These are phyloP conservation scores for Gossypium australe DNA, from an alignment of 345 rosid genomes.

Conservation along the genomic window DNA sequence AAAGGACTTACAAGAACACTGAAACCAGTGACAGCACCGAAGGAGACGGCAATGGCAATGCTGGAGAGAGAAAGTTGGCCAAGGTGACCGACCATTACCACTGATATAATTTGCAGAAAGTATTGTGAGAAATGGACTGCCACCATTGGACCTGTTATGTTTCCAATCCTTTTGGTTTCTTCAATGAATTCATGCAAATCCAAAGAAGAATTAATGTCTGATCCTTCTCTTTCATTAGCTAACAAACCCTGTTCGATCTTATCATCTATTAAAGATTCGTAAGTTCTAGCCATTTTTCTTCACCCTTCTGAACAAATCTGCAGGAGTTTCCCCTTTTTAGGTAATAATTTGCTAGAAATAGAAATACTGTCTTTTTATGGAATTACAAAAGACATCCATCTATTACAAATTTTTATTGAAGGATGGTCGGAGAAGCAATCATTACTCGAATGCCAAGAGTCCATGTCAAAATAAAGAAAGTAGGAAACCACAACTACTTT, in stretches of 20 bases:
- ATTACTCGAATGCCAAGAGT: too few species aligned
- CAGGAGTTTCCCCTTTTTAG: neutral
- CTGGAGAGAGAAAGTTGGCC: conserved; percentile 68
- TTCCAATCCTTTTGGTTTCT: conserved; percentile 48
- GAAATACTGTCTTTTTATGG: neutral
- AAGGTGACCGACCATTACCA: conserved; percentile 83
- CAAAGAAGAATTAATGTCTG: neutral
- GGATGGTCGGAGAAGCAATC: too few species aligned
- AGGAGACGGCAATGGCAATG: conserved; percentile 71
- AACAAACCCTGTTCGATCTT: conserved; percentile 29
- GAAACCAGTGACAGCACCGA: conserved; percentile 66
- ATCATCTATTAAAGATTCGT: neutral
- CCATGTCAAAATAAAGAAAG: too few species aligned
- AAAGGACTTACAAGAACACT: conserved; percentile 54
- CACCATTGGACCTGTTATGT: conserved; percentile 66
- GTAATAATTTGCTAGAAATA: neutral
- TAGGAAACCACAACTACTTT: too few species aligned
- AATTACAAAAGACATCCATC: neutral
- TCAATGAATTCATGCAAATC: conserved; percentile 14
- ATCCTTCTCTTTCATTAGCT: conserved; percentile 4
- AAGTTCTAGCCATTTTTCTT: neutral
- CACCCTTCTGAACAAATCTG: neutral
- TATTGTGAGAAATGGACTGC: conserved; percentile 52
- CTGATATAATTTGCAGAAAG: conserved; percentile 47
- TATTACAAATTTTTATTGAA: too few species aligned